Evolutionary conservation across 1,284 basidiomycete species (phyloP).

Genomic region (Schizophyllum commune): DNA sequence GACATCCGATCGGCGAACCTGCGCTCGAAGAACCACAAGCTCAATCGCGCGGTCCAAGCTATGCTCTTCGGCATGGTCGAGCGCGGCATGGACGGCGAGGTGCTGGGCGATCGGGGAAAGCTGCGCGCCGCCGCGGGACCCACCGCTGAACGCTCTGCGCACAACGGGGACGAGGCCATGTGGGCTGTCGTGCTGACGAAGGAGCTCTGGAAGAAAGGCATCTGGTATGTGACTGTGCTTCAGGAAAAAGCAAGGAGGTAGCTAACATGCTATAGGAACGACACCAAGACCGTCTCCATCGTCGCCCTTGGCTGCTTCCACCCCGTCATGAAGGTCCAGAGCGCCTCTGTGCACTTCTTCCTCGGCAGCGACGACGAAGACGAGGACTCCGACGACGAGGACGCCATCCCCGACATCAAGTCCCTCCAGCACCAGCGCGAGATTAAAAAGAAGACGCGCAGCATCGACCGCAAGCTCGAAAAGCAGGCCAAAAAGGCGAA

Average conservation of each 20-base stretch:
- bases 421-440: constrained; percentile 75
- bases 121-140: constrained; percentile 35
- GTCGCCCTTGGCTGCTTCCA: constrained; percentile 91
- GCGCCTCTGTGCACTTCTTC: constrained; percentile 96
- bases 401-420: constrained; percentile 62
- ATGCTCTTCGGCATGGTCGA: constrained; percentile 97
- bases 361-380: constrained; percentile 75
- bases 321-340: constrained; percentile 92
- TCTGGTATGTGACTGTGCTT: constrained; percentile 55
- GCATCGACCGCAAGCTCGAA: constrained; percentile 71
- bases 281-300: constrained; percentile 92
- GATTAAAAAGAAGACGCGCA: constrained; percentile 86
- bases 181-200: constrained; percentile 96
- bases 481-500: constrained; percentile 65
- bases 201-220: constrained; percentile 91
- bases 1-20: constrained; percentile 92
- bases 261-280: constrained; percentile 48
- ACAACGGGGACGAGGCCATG: constrained; percentile 81
- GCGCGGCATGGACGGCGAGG: constrained; percentile 76
- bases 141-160: constrained; percentile 33
- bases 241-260: background rate
- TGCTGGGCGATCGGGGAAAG: constrained; percentile 78
- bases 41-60: constrained; percentile 94
- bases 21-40: constrained; percentile 87
- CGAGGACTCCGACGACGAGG: constrained; percentile 65